Percentiles rank a stretch among this genome's conserved stretches.
These are phyloP conservation scores for Sporothrix curviconia DNA, from an alignment of 2,329 filamentous ascomycete species.

Conservation along the genomic window DNA sequence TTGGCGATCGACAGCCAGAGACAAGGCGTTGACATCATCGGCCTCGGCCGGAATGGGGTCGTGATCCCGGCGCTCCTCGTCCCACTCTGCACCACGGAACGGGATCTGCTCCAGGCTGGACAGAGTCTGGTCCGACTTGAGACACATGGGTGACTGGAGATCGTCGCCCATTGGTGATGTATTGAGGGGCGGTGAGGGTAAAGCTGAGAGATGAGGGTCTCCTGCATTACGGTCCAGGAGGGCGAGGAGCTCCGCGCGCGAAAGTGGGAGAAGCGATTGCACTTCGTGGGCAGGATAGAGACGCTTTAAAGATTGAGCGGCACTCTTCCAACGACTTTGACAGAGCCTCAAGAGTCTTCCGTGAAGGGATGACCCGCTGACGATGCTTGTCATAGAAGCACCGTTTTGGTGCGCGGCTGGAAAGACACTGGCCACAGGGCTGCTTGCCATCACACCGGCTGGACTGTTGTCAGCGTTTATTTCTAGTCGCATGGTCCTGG, in stretches of 20 bases:
- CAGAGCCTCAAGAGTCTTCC: conserved; percentile 62
- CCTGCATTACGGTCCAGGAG: conserved; percentile 44
- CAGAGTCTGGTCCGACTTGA: conserved; percentile 42
- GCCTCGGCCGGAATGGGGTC: conserved; percentile 57
- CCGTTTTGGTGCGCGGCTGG: conserved; percentile 70
- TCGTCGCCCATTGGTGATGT: conserved; percentile 43
- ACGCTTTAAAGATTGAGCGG: conserved; percentile 52
- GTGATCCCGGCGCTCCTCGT: conserved; percentile 52
- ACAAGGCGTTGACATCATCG: conserved; percentile 66
- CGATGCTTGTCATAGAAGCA: conserved; percentile 79
- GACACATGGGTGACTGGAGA: conserved; percentile 43
- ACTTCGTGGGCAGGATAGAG: conserved; percentile 54
- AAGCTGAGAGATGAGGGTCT: conserved; percentile 33
- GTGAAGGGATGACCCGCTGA: conserved; percentile 67
- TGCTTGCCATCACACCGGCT: conserved; percentile 72
- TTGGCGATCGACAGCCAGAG: conserved; percentile 52
- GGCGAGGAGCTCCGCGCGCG: conserved; percentile 53
- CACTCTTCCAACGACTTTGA: conserved; percentile 62
- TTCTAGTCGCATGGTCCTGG: not conserved
- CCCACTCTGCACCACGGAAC: conserved; percentile 56
- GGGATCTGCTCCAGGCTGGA: conserved; percentile 62
- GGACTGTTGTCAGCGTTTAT: no score
- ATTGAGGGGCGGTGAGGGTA: conserved; percentile 49
- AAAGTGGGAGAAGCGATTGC: conserved; percentile 46
- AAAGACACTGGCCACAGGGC: conserved; percentile 76